These are phyloP conservation scores for Pseudogymnoascus pannorum DNA, from an alignment of 2,329 filamentous ascomycete species.

Conservation along the genomic window DNA sequence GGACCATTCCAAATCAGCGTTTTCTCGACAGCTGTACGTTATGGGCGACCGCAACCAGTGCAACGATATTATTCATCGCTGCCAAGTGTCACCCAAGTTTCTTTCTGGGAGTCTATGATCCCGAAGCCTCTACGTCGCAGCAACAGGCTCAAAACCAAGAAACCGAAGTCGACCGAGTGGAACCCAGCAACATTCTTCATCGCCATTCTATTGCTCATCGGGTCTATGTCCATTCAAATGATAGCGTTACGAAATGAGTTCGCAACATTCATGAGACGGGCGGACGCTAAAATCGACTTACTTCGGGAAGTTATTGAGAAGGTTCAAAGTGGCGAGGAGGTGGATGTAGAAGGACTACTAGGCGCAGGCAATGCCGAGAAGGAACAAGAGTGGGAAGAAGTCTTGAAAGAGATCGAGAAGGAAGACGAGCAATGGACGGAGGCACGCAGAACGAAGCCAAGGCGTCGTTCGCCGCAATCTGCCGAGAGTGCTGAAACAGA, in stretches of 20 bases:
- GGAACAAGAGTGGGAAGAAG: conserved; percentile 84
- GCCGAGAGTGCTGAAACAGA: not conserved
- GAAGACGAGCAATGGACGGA: conserved; percentile 45
- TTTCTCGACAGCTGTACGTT: not conserved
- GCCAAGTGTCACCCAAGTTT: conserved; percentile 27
- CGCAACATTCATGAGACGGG: conserved; percentile 62
- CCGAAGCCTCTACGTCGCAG: conserved; percentile 56
- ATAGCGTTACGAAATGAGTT: conserved; percentile 73
- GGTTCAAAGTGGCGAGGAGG: conserved; percentile 63
- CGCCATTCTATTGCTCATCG: conserved; percentile 76
- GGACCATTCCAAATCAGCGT: not conserved
- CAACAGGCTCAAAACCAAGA: conserved; percentile 30
- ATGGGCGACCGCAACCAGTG: conserved; percentile 3
- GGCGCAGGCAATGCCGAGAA: conserved; percentile 68
- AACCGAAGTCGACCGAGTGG: conserved; percentile 54
- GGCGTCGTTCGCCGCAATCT: conserved; percentile 14
- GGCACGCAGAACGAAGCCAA: conserved; percentile 21
- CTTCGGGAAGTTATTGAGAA: conserved; percentile 68
- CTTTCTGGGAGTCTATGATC: conserved; percentile 62
- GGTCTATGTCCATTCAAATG: conserved; percentile 92
- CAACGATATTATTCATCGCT: conserved; percentile 32
- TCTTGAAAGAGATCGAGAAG: conserved; percentile 58
- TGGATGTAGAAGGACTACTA: conserved; percentile 76
- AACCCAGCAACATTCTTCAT: conserved; percentile 81
- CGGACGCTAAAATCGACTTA: conserved; percentile 70